These are phyloP conservation scores for Diaporthe helianthi DNA, from an alignment of 2,329 filamentous ascomycete species.

Conservation along the genomic window DNA sequence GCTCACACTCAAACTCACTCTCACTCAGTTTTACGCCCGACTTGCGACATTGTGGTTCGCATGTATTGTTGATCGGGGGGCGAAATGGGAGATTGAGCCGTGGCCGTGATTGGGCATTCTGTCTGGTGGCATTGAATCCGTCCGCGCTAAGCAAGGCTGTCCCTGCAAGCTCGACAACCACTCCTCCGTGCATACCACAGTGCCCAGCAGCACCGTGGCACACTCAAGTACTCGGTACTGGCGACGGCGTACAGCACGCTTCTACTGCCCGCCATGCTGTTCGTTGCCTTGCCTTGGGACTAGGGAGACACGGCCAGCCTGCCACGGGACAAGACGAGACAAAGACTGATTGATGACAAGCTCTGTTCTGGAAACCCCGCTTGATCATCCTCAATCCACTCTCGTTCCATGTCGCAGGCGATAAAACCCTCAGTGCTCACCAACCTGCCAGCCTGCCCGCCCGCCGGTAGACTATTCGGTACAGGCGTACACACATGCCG, in stretches of 20 bases:
- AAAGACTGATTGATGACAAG: constrained; percentile 12
- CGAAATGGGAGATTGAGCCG: constrained; percentile 23
- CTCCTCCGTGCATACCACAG: constrained; percentile 21
- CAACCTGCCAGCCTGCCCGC: neutral
- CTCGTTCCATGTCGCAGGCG: constrained; percentile 7
- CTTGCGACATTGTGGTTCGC: constrained; percentile 2
- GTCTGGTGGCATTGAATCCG: constrained; percentile 25
- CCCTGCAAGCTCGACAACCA: constrained; percentile 20
- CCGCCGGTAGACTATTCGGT: neutral
- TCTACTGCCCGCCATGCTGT: too few species aligned
- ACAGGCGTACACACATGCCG: neutral
- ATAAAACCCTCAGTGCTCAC: constrained; percentile 5
- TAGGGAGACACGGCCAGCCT: neutral
- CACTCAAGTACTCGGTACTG: neutral
- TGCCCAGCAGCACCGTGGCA: neutral
- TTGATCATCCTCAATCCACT: constrained; percentile 20
- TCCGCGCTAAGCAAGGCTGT: constrained; percentile 26
- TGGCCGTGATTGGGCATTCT: constrained; percentile 9
- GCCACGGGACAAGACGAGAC: constrained; percentile 12
- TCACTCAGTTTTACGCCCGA: neutral
- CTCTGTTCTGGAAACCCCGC: constrained; percentile 21
- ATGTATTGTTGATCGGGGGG: constrained; percentile 15
- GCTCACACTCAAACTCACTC: neutral
- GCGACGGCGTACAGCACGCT: constrained; percentile 2
- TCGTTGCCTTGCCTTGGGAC: neutral